A percentile compares a stretch with the other conserved stretches of the same genome.
These are phyloP conservation scores for Iris pallida DNA, from an alignment of 116 monocot genomes.

Conservation along the genomic window DNA sequence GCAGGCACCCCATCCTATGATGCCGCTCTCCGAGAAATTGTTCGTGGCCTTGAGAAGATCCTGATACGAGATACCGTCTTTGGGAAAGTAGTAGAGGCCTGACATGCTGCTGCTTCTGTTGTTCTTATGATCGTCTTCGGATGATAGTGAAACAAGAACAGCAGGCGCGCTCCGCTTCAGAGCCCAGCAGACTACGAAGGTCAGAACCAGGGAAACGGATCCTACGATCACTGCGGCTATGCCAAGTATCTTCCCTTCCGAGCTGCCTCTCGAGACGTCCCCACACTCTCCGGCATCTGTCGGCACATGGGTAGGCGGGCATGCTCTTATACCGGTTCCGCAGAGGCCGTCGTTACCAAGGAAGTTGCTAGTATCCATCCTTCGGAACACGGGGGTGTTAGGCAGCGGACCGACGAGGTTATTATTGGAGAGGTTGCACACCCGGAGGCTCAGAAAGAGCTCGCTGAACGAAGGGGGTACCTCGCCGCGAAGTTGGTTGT, in stretches of 20 bases:
- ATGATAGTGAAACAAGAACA: constrained; percentile 25
- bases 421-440: constrained; percentile 79
- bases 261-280: constrained; percentile 3
- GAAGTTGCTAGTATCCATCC: constrained; percentile 72
- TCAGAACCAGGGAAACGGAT: constrained; percentile 40
- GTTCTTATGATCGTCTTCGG: constrained; percentile 28
- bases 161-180: constrained; percentile 28
- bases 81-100: constrained; percentile 41
- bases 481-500: constrained; percentile 67
- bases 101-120: constrained; percentile 8
- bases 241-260: constrained; percentile 50
- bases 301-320: constrained; percentile 19
- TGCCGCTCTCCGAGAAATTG: constrained; percentile 45
- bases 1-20: constrained; percentile 64
- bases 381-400: constrained; percentile 33
- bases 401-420: constrained; percentile 62
- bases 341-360: constrained; percentile 56
- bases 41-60: constrained; percentile 58
- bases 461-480: constrained; percentile 52
- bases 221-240: constrained; percentile 39
- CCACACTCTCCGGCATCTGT: constrained; percentile 7
- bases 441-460: constrained; percentile 45
- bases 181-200: constrained; percentile 46
- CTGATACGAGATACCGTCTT: constrained; percentile 59
- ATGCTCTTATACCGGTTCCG: constrained; percentile 31